Evolutionary conservation across 129 eudicot species (phyloP).

Genomic region (Tanacetum coccineum): DNA sequence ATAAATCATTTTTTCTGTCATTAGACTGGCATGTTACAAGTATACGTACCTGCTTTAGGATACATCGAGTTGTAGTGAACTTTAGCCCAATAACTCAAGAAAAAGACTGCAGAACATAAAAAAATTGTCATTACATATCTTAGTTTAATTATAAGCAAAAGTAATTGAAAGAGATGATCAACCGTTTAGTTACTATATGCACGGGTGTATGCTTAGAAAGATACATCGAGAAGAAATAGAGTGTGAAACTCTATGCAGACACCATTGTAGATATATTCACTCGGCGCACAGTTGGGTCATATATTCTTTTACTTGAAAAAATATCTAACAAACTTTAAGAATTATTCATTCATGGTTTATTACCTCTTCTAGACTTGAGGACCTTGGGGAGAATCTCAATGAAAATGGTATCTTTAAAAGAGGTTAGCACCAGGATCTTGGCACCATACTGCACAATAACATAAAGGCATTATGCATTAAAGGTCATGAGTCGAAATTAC

Average conservation of each 20-base stretch:
- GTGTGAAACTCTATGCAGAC: background rate
- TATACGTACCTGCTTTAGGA: slow-evolving; percentile 38
- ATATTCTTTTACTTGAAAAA: background rate
- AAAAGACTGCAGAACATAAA: slow-evolving; percentile 36
- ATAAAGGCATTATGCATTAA: background rate
- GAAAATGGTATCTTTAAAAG: slow-evolving; percentile 51
- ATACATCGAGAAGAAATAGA: background rate
- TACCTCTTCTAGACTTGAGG: slow-evolving; percentile 53
- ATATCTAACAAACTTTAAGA: slow-evolving; percentile 5
- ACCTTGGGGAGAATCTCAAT: slow-evolving; percentile 60
- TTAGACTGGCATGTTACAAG: background rate
- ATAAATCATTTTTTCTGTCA: background rate
- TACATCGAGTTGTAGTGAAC: slow-evolving; percentile 60
- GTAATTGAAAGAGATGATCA: background rate
- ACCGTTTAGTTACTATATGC: background rate
- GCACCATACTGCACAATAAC: slow-evolving; percentile 52
- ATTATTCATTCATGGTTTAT: background rate
- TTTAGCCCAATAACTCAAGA: slow-evolving; percentile 61
- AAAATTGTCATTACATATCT: slow-evolving; percentile 2
- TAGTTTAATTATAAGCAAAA: background rate
- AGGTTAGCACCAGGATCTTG: slow-evolving; percentile 50
- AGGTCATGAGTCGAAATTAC: background rate
- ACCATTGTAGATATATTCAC: slow-evolving; percentile 3
- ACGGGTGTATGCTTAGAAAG: slow-evolving; percentile 1
- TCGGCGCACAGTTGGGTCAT: background rate